Evolutionary conservation across 805 yeast genomes (phyloP), one percentile per base, ranked within the genome.

Genomic region (Clavispora fructus): DNA sequence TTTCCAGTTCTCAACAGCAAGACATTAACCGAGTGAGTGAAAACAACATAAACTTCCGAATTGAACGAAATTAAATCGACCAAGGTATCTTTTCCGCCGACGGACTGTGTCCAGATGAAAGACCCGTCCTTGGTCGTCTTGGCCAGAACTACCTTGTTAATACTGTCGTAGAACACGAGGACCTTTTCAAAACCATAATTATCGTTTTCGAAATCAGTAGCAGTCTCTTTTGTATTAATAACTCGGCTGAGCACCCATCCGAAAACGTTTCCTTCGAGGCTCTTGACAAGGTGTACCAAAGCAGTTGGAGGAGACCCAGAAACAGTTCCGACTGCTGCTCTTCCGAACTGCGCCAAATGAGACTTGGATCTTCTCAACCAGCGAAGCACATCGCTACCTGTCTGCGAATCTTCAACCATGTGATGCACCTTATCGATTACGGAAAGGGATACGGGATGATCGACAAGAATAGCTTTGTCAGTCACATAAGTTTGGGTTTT

Each of bases 261-360:
- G n/a, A 33, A 9, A 9, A 33, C 16, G 13, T 33, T 33, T 4
- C 37, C 37, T 17, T 33, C 12, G 13, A 33, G 13, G 13, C 37
- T 33, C 13, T 17, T 33, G 12, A 11, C 25, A 17, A 33, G 5
- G 7, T 33, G 11, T 9, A 33, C 25, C 25, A 33, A 17, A 2
- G 13, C 7, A 5, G 37, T 10, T 4, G 37, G 37, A 16, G 37
- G 37, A 4, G 23, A 16, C 16, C 37, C 37, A 4, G 37, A 33
- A 4, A 33, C 23, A 33, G 25, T 33, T 61, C 17, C 13, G 12
- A 44, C 51, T 0, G 55, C 51, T 2, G 52, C 62, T 39, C 48
- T 56, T 1, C 75, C 74, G 14, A 71, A 49, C 31, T 65, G 68
- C 4, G 58, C 46, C 50, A 69, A 60, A 42, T 71, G 75, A 43